Base-by-base conservation (phyloP, 23 red algal species). In the Gracilaria domingensis region DNA sequence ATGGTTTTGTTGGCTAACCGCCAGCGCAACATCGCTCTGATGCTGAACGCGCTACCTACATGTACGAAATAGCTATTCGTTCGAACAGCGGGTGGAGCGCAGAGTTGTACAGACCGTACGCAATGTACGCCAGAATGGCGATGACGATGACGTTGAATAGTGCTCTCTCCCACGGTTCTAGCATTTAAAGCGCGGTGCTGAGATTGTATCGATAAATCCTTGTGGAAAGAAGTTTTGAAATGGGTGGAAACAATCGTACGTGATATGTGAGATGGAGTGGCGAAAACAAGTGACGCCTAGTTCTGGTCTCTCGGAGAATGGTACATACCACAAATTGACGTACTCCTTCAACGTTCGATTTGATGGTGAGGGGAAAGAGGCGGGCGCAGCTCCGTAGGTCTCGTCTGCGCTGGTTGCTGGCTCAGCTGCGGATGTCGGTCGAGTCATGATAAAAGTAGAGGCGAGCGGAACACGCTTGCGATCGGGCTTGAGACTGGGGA, bases 141-240 rank as follows among this genome's bases (percentile, higher is more conserved):
- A 93, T 66, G 37, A 93, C 57, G n/a, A 93, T 40, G 32, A 62
- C 42, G 24, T 84, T 93, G 50, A 93, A 85, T 12, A 84, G 67
- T 26, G 81, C 79, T n/a, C 90, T 61, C 53, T 93, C 90, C 90
- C 90, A 93, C 24, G 90, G 90, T 66, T 93, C 62, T 25, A 93
- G 54, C 90, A 93, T 85, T 13, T 93, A 93, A 39, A 93, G 67
- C 3, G 90, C 90, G 24, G 90, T 93, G 79, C 47, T 82, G 29
- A 93, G 90, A 45, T 93, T 85, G 67, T 85, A 93, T 8, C 90
- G 90, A 54, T 93, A 93, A 16, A 85, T 72, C 80, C 90, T 93
- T 39, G 26, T 8, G 30, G 20, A 14, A 65, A 1, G 8, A 12
- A 29, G 25, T 26, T 45, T 4, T 7, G 42, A n/a, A 45, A 45